Conservation (phyloP, 176 grass and related monocot genomes). For the Ensete ventricosum region DNA sequence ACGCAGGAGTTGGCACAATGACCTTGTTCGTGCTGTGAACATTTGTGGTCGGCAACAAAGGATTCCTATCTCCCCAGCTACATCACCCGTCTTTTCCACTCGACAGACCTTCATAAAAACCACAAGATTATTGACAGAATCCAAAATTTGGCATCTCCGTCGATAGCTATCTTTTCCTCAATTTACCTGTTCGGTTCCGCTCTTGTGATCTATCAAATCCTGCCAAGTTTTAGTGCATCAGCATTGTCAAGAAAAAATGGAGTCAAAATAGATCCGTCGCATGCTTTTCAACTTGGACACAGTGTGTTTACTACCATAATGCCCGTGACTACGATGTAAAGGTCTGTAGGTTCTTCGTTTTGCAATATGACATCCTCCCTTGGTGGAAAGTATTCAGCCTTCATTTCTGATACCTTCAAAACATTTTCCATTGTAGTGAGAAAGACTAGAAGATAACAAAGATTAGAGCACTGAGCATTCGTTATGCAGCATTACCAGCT, state of each 20-base stretch:
- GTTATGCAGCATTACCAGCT: conserved; percentile 39
- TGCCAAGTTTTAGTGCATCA: neutral
- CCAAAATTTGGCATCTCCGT: neutral
- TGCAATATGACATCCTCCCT: conserved; percentile 95
- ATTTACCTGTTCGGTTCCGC: neutral
- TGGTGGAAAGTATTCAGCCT: conserved; percentile 91
- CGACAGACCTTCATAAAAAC: conserved; percentile 32
- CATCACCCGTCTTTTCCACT: conserved; percentile 53
- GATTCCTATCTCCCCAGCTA: conserved; percentile 83
- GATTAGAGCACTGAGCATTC: neutral
- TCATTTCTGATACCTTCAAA: conserved; percentile 79
- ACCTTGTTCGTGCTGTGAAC: conserved; percentile 78
- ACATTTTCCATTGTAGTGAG: neutral
- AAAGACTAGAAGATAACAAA: too few relatives aligned
- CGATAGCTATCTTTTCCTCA: neutral
- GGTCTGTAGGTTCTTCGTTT: conserved; percentile 88
- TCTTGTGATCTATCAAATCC: neutral
- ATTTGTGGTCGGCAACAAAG: conserved; percentile 83
- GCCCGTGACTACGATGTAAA: conserved; percentile 78
- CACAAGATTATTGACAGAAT: neutral
- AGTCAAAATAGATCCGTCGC: too few relatives aligned
- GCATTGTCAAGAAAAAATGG: neutral
- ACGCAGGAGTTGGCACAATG: conserved; percentile 69
- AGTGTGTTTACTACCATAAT: conserved; percentile 31
- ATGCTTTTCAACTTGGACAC: too few relatives aligned